Evolutionary conservation across 805 yeast species (phyloP), one percentile per base, ranked within the genome.

Genomic region (Yarrowia yakushimensis): DNA sequence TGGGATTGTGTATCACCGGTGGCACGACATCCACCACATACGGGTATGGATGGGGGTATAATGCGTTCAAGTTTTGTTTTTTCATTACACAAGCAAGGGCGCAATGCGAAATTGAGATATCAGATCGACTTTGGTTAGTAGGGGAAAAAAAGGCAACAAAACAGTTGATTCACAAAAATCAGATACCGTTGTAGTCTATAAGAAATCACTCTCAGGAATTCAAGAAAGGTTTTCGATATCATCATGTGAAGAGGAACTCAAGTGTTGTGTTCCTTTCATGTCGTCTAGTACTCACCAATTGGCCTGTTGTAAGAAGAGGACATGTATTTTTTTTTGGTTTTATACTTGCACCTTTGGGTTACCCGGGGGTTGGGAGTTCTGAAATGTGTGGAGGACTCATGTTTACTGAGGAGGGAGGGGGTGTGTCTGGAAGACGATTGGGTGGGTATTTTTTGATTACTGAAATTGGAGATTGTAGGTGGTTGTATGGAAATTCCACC

Each of bases 101-200:
- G 33, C 15, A 1, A 7, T 2, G 11, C 34, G 34, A 31, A 15
- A 2, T 2, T 4, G 17, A 31, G 34, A 11, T 8, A 30, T 2
- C 8, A 28, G n/a, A 13, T 5, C 4, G 9, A 22, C 28, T 20
- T 23, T 4, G 18, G 42, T 50, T 50, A 33, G 42, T 50, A 23
- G 7, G n/a, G 30, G 8, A 23, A 31, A 17, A 46, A n/a, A 22
- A 48, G 15, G 41, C 4, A 10, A 22, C 27, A 13, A 22, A 4
- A n/a, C n/a, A 20, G 28, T 3, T 3, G 10, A 12, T 11, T 13
- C 42, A 34, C 36, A 39, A 15, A 39, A 55, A 50, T 68, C 96
- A 89, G 96, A 89, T 89, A 89, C 96, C 96, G 96, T 89, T 89
- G 96, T 89, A 89, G 96, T 89, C 96, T 85, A 81, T 82, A 68